A percentile compares a stretch with the other conserved stretches of the same genome.
phyloP scores from a whole-genome alignment of 495 filamentous ascomycete genomes.

The Tuber magnatum region DNA sequence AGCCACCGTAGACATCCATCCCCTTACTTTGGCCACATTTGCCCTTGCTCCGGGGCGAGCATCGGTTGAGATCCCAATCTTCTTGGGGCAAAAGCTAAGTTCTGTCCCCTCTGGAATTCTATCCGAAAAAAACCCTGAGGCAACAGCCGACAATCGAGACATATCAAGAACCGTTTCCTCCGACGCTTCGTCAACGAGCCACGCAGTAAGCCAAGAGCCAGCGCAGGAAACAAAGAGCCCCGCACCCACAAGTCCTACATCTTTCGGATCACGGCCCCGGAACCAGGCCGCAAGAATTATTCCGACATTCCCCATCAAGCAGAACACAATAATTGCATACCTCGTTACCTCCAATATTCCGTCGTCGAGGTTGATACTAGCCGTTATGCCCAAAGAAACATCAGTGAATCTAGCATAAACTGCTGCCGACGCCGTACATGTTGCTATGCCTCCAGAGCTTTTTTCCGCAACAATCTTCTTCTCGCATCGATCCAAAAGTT shows the following conservation, averaged over 20 bases:
- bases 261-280: not conserved
- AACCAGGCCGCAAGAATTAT: conserved; percentile 12
- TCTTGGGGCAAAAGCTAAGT: conserved; percentile 6
- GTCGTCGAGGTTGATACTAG: conserved; percentile 9
- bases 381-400: conserved; percentile 17
- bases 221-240: conserved; percentile 11
- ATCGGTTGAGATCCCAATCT: conserved; percentile 5
- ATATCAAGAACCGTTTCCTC: conserved; percentile 5
- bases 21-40: not conserved
- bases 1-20: not conserved
- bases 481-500: not conserved
- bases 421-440: conserved; percentile 5
- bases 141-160: not conserved
- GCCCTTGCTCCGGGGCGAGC: not conserved
- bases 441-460: not conserved
- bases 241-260: conserved; percentile 1
- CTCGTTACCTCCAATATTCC: conserved; percentile 4
- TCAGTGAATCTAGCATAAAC: conserved; percentile 15
- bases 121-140: conserved; percentile 15
- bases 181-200: conserved; percentile 14
- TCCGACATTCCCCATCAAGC: conserved; percentile 1
- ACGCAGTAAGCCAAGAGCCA: conserved; percentile 18
- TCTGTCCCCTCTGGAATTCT: not conserved
- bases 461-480: not conserved
- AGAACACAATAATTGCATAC: conserved; percentile 1